Evolutionary conservation across 2,329 filamentous ascomycete genomes (phyloP).

Genomic region (Fusarium torulosum): DNA sequence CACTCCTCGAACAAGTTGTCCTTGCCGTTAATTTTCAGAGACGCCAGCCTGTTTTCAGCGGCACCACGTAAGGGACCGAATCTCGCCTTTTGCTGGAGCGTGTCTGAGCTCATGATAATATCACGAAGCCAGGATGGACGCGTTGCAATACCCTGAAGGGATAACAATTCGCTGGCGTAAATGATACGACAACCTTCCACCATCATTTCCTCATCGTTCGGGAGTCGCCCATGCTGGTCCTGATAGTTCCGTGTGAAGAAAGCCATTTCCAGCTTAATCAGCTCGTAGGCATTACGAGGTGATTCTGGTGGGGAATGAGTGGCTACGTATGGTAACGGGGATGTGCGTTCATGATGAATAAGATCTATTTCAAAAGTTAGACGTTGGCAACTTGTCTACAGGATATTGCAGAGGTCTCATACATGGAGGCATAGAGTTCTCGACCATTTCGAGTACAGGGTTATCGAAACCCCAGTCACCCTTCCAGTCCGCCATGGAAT

Average conservation of each 20-base stretch:
- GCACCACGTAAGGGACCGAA: slow-evolving; percentile 62
- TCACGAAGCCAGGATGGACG: slow-evolving; percentile 69
- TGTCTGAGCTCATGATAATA: slow-evolving; percentile 64
- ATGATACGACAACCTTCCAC: slow-evolving; percentile 71
- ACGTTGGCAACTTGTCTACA: slow-evolving; percentile 53
- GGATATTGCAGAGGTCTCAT: slow-evolving; percentile 58
- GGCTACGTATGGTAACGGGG: slow-evolving; percentile 66
- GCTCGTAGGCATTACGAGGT: slow-evolving; percentile 70
- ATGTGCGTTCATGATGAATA: slow-evolving; percentile 72
- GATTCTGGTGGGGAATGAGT: slow-evolving; percentile 59
- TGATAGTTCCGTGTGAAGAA: slow-evolving; percentile 63
- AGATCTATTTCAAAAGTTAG: slow-evolving; percentile 67
- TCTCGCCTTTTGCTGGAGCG: slow-evolving; percentile 58
- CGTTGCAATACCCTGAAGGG: slow-evolving; percentile 55
- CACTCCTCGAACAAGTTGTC: slow-evolving; percentile 68
- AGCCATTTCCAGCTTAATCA: slow-evolving; percentile 69
- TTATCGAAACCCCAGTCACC: slow-evolving; percentile 77
- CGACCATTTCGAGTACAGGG: slow-evolving; percentile 71
- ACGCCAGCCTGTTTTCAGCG: slow-evolving; percentile 61
- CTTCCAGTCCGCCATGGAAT: slow-evolving; percentile 77
- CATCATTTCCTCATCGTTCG: slow-evolving; percentile 66
- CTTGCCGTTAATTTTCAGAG: slow-evolving; percentile 69
- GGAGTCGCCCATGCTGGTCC: slow-evolving; percentile 56
- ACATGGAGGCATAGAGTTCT: slow-evolving; percentile 76
- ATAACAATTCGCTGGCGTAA: slow-evolving; percentile 65